Base-by-base conservation (phyloP, 345 rosid genomes). In the Turritis glabra region DNA sequence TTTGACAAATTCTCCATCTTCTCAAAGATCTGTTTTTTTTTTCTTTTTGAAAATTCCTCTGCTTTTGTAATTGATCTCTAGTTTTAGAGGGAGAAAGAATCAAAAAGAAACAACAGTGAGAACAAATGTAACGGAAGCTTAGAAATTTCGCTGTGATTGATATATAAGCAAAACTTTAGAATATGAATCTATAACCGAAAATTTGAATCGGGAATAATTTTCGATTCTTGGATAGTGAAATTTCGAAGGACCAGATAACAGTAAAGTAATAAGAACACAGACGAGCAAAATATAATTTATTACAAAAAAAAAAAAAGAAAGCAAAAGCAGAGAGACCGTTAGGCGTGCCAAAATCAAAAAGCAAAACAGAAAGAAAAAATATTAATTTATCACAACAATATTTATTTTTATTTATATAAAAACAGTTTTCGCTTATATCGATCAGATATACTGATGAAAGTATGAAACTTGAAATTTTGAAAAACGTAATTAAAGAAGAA, bases 1-100 rank as follows among this genome's bases (percentile, higher is more conserved):
- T 71, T 82, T 2, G 78, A 75, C 15, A 64, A 72, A 77, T 44
- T 80, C 29, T 84, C 86, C 93, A 90, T 88, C 46, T 76, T 58
- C 46, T 38, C 14, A 17, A 59, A 47, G 1, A 21, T 56, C 46
- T 46, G 11, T 41, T 53, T 41, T 29, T 74, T 43, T 74, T 71
- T 84, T 32, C n/a, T n/a, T 71, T 43, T 54, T 71, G 72, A 64
- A 54, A 37, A 37, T 37, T 40, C 65, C 54, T 64, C 80, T 81
- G 54, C 35, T 30, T 60, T 58, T 59, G 69, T n/a, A n/a, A n/a
- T 61, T 37, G 46, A 46, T 47, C 27, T 48, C 78, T 32, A 4
- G 23, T 35, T 35, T 2, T 26, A 8, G 1, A 26, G 21, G 8
- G 18, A 50, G n/a, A 2, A 27, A 56, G 63, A 7, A n/a, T n/a